Base-by-base conservation (phyloP, 192 early-diverging fungal species). In the Coemansia sp. region DNA sequence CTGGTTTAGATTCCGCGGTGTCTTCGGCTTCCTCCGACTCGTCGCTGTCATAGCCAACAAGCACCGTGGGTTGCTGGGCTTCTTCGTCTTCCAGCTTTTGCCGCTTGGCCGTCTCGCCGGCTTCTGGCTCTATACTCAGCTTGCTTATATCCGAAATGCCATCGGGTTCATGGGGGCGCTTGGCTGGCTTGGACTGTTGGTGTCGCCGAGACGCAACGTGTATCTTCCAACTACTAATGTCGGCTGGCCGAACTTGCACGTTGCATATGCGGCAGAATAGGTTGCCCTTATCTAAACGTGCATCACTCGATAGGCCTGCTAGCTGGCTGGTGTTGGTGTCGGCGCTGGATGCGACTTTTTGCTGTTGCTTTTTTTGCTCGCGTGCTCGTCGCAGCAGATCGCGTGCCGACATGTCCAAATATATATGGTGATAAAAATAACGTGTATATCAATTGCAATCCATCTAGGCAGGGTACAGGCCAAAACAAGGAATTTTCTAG, bases 311-410 rank as follows among this genome's bases (percentile, higher is more conserved):
- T 31, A 69, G 9, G 1, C 40, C 50, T n/a, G 59, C 6, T 60
- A 39, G 40, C 51, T 29, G 27, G 14, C 9, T 24, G 21, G 21
- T 51, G 3, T 11, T 29, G 27, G 27, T 27, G 13, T 54, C 13
- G 24, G 51, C 14, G 11, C 3, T 42, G 24, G 10, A 24, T 11
- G 24, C 24, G 24, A 37, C 17, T 10, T 14, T 70, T 68, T 61
- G 64, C 56, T 70, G 65, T 34, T 44, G 68, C 65, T 71, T 79
- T 61, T 74, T 79, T 21, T 79, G 78, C 46, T 79, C 78, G 16
- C 72, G 69, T 2, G 78, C 39, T 53, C 42, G 66, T 29, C 78
- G 78, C 39, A 79, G 56, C 34, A 79, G 53, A 10, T 79, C 78
- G 0, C 78, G 72, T 33, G 78, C 72, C 9, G 78, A 71, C 75